Conservation (phyloP, 208 protist species). For the Angomonas desouzai region DNA sequence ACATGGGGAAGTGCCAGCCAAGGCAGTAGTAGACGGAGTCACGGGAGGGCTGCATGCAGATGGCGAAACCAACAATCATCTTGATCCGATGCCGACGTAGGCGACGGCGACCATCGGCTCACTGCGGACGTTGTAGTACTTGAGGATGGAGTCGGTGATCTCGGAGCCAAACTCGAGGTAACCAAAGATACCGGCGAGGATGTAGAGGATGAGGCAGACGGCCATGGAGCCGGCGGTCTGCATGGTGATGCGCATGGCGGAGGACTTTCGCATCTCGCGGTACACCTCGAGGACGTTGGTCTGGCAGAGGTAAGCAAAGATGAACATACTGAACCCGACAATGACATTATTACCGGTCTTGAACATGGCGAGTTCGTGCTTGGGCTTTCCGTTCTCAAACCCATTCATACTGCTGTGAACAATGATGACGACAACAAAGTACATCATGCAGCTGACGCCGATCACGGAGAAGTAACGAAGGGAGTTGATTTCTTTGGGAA, state of each 20-base stretch:
- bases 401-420: constrained; percentile 56
- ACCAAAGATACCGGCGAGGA: constrained; percentile 70
- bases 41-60: constrained; percentile 71
- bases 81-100: constrained; percentile 74
- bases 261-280: constrained; percentile 49
- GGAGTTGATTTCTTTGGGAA: constrained; percentile 83
- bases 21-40: constrained; percentile 71
- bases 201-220: constrained; percentile 66
- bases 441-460: constrained; percentile 66
- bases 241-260: constrained; percentile 36
- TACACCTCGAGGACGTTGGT: constrained; percentile 74
- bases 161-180: constrained; percentile 71
- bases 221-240: constrained; percentile 53
- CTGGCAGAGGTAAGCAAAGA: constrained; percentile 83
- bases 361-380: constrained; percentile 49
- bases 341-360: constrained; percentile 58
- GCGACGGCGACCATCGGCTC: constrained; percentile 48
- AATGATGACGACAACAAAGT: constrained; percentile 73
- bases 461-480: constrained; percentile 76
- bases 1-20: constrained; percentile 35
- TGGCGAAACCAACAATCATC: constrained; percentile 70
- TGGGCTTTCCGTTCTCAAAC: constrained; percentile 50
- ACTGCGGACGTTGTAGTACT: constrained; percentile 48
- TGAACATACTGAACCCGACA: constrained; percentile 69
- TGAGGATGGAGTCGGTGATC: constrained; percentile 56